Evolutionary conservation across 768 basidiomycete species (phyloP), one percentile per base, ranked within the genome.

Genomic region (Amyloporia xantha): DNA sequence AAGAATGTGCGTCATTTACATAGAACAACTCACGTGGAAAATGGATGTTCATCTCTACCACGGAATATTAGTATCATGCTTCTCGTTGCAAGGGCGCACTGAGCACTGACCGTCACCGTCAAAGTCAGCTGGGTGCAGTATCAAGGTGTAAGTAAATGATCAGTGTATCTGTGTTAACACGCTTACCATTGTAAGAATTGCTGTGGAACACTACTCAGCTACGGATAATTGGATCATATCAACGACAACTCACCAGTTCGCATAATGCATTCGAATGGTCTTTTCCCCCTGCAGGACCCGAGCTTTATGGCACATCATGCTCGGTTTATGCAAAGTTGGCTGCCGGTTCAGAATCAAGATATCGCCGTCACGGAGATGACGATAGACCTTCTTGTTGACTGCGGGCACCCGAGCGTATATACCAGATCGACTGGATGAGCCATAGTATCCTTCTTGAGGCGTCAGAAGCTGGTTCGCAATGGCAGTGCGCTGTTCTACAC

Each of bases 261-360:
- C 95, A 62, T 99, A 99, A 71, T 99, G 96, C 94, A 99, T 94
- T 12, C 96, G 81, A 63, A 99, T 98, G 0, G 96, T 98, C 74
- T 97, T 99, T 69, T 99, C 96, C 21, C 95, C 96, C 53, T 83
- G 79, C 53, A 99, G 66, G 17, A 98, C 86, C 49, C 85, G 84
- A 13, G 95, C 95, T 57, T 81, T 86, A 65, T 99, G 96, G 6
- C 84, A 86, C 96, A 99, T 99, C 95, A 99, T 99, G 74, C 90
- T 92, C 19, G 96, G 95, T 63, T 99, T 99, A 66, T 99, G 96
- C 45, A 99, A 75, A 1, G 96, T 98, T 5, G 96, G 96, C 71
- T 99, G 96, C 44, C 96, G 87, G 63, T 99, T 99, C 33, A 99
- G 73, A 57, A 99, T 89, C 49, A 99, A 71, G 47, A 95, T 86